Conservation (phyloP, 2,329 filamentous ascomycete species). For the Fusarium tjaetaba region DNA sequence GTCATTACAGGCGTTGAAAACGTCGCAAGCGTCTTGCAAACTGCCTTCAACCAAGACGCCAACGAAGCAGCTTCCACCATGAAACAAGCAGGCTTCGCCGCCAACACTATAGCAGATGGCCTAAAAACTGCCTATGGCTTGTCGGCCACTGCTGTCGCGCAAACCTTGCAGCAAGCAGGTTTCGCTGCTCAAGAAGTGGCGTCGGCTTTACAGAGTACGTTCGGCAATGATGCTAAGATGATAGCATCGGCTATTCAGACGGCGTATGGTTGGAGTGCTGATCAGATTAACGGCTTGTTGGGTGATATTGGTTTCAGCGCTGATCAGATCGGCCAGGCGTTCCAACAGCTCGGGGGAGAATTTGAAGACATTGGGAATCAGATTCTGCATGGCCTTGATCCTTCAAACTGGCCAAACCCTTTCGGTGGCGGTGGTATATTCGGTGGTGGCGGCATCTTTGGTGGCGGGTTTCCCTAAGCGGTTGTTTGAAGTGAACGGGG, state of each 20-base stretch:
- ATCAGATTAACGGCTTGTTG: neutral
- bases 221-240: neutral
- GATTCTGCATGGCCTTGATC: neutral
- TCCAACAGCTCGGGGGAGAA: neutral
- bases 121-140: neutral
- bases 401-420: neutral
- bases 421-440: neutral
- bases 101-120: neutral
- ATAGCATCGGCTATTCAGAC: neutral
- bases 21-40: neutral
- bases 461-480: neutral
- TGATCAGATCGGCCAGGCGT: neutral
- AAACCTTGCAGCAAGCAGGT: neutral
- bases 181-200: neutral
- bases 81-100: neutral
- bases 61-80: neutral
- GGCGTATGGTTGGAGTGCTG: neutral
- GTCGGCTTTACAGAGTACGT: neutral
- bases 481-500: neutral
- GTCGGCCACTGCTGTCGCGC: neutral
- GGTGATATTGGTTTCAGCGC: neutral
- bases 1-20: neutral
- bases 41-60: neutral
- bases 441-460: neutral
- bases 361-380: neutral